Conservation (phyloP, 2,329 filamentous ascomycete species). For the Sphaerulina populicola region DNA sequence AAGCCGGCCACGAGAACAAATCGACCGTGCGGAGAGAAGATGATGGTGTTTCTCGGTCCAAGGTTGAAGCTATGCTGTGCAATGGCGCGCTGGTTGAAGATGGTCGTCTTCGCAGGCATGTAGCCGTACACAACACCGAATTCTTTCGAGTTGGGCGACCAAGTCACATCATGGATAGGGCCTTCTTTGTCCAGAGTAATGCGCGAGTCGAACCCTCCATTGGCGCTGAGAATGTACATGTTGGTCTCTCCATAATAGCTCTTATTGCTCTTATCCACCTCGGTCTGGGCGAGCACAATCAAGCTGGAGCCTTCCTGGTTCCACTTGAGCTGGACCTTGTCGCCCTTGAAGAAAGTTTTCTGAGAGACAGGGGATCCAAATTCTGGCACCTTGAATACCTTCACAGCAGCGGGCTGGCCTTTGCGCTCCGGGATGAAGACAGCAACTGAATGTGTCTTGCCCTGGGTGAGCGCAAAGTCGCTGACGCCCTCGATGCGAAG, state of each 20-base stretch:
- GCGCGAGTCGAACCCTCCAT: slow-evolving; percentile 83
- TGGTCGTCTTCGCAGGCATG: slow-evolving; percentile 98
- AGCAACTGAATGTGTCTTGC: slow-evolving; percentile 82
- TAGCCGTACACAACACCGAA: slow-evolving; percentile 97
- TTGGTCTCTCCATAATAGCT: slow-evolving; percentile 99
- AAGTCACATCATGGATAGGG: slow-evolving; percentile 95
- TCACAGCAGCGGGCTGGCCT: slow-evolving; percentile 89
- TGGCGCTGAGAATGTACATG: slow-evolving; percentile 87
- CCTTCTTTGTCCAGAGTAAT: slow-evolving; percentile 82
- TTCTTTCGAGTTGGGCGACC: slow-evolving; percentile 95
- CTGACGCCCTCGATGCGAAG: slow-evolving; percentile 81
- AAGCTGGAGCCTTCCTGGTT: slow-evolving; percentile 84
- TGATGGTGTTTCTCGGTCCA: slow-evolving; percentile 84
- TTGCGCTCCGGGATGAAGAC: slow-evolving; percentile 89
- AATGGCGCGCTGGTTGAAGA: slow-evolving; percentile 85
- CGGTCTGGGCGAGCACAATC: slow-evolving; percentile 91
- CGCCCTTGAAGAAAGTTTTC: slow-evolving; percentile 98
- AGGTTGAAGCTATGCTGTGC: slow-evolving; percentile 78
- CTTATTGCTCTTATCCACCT: slow-evolving; percentile 97
- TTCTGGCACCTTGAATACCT: slow-evolving; percentile 86
- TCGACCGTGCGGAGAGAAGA: slow-evolving; percentile 85
- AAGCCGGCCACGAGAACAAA: slow-evolving; percentile 94
- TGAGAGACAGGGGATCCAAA: slow-evolving; percentile 79
- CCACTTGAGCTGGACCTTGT: slow-evolving; percentile 99
- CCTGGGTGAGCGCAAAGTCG: slow-evolving; percentile 83